Base-by-base conservation (phyloP, 2,329 filamentous ascomycete species). In the Hymenoscyphus albidus region DNA sequence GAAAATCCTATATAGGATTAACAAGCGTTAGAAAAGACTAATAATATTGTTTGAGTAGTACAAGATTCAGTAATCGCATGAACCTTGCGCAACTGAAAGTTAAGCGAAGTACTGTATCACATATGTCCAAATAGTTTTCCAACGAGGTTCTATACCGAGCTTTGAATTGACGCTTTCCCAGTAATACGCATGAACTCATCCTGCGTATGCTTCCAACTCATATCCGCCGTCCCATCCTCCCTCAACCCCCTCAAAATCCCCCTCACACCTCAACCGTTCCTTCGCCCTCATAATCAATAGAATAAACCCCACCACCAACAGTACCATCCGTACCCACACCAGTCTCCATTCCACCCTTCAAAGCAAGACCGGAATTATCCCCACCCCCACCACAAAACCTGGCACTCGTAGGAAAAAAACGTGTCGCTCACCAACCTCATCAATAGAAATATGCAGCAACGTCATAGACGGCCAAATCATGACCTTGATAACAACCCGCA, bases 371-470 rank as follows among this genome's bases (percentile, higher is more conserved):
- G 58, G 16, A 57, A 22, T 22, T 31, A 0, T 39, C 54, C 1
- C 56, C 58, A 27, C 48, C 32, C 3, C 42, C 22, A 9, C 67
- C 31, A 7, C 63, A 63, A 67, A 56, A 71, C 32, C 60, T 59
- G 1, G 54, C 65, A 68, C 68, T 69, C 4, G 70, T 71, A 7
- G 66, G 18, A 68, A 59, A 27, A 61, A 70, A 13, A 70, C 40
- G 57, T 71, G 70, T 57, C 70, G 66, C 62, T 71, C 68, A 3
- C 70, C 70, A 61, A 65, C 55, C 64, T 72, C 70, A n/a, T 70
- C 64, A 54, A 68, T 5, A 1, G 66, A 64, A 1, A 71, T 62
- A 6, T 60, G 31, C 54, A 18, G 14, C 22, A 56, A 6, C 14
- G 22, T 56, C 13, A 16, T 56, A 12, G 31, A 27, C 22, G 22